Conservation (phyloP, 179 eudicot species). For the Carnegiea gigantea region DNA sequence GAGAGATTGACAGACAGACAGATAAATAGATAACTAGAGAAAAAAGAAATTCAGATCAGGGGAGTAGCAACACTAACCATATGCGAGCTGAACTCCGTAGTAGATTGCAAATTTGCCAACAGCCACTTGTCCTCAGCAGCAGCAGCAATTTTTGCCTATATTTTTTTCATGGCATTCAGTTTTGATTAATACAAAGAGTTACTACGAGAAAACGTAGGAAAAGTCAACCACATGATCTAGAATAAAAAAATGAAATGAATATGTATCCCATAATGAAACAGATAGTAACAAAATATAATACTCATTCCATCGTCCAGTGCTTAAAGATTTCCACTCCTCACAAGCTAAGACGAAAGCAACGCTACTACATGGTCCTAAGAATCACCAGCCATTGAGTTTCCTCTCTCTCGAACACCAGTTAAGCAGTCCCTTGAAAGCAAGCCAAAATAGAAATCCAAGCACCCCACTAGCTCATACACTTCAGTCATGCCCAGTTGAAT, state of each 20-base stretch:
- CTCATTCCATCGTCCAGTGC: neutral
- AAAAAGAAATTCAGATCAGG: neutral
- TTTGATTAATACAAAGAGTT: constrained; percentile 6
- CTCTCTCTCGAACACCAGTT: neutral
- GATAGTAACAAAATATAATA: neutral
- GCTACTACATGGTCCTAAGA: neutral
- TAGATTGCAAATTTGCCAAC: constrained; percentile 84
- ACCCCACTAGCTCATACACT: neutral
- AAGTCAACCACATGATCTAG: neutral
- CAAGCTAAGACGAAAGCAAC: neutral
- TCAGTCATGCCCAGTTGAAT: neutral
- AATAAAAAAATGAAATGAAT: neutral
- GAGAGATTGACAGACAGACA: neutral
- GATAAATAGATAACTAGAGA: neutral
- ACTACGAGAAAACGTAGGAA: neutral
- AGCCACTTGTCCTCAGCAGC: constrained; percentile 80
- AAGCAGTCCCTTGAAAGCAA: neutral
- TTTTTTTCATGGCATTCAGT: constrained; percentile 11
- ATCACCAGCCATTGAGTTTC: neutral
- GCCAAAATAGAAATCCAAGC: neutral
- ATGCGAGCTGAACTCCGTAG: constrained; percentile 91
- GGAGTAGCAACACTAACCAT: constrained; percentile 55
- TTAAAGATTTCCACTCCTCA: neutral
- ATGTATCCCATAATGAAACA: neutral
- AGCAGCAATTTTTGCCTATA: constrained; percentile 88